Base-by-base conservation (phyloP, 805 yeast genomes). In the Barnettozyma sucrosica region DNA sequence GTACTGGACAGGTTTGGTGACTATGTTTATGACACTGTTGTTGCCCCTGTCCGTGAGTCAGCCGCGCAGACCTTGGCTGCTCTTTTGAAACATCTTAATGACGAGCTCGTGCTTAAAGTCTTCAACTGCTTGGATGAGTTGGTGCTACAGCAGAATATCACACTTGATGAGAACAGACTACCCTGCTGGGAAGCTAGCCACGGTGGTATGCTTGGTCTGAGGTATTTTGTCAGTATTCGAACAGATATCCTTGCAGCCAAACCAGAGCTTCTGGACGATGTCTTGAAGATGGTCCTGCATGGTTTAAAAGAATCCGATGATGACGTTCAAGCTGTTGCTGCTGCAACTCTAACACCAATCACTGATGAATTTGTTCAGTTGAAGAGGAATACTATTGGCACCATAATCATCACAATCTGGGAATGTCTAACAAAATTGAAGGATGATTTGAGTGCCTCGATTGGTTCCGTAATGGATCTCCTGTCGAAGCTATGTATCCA, bases 141-240 rank as follows among this genome's bases (percentile, higher is more conserved):
- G 44, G 89, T 90, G 1, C 65, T 84, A 42, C 97, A 92, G 63
- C 72, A 75, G 38, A 58, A 69, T 7, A 28, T 48, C 5, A 26
- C 69, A 5, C 13, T 47, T 4, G 45, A 44, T 49, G 37, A 62
- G 55, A 46, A 64, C 24, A 69, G 74, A 39, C 60, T 68, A 16
- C 79, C 84, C 4, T 76, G 89, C 47, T 93, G 99, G 99, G 97
- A 95, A 63, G 98, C 97, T 3, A 86, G 93, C 50, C 99, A 93
- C 70, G 99, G 98, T 56, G 99, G 98, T 43, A 81, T 93, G 83
- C 76, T 93, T 11, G 99, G 98, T 0, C 71, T 93, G 45, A 74
- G 96, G 45, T 93, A 93, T 65, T 83, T 93, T 56, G 99, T 92
- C 10, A 84, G 96, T 50, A 89, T 92, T 4, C 75, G 96, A 56